Evolutionary conservation across 225 moss, liverwort and hornwort genomes (phyloP), one percentile per base, ranked within the genome.

Genomic region (Straminergon stramineum): DNA sequence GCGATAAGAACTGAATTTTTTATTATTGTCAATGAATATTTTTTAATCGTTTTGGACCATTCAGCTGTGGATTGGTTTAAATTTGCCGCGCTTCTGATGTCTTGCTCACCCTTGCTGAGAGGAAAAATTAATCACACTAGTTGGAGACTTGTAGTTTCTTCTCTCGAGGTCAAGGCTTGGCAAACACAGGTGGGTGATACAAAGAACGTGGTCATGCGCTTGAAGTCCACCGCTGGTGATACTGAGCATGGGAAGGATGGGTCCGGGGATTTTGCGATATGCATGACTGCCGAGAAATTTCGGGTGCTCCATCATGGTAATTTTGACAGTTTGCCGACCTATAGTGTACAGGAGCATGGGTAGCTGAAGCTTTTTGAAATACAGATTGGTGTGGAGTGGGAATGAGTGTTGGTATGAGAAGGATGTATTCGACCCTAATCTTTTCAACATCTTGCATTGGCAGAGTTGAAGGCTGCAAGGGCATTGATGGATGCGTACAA

Each of bases 401-500:
- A 74, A 32, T 66, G 70, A 73, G 34, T 80, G 79, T 79, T 45
- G 48, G 57, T 51, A 58, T 57, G 24, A 48, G 80, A 37, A 64
- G 57, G 70, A 71, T 82, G 16, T 68, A 53, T 65, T 45, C 2
- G 21, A 16, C 11, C 67, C 87, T 89, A 62, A 88, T 57, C 45
- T 77, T 66, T 35, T 45, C 19, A 32, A 41, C 71, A 69, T 41
- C 34, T 86, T 86, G 48, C 43, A 68, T 86, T 84, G 85, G 27
- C 95, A 98, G 98, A 98, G 76, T 88, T 98, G 92, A 98, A 96
- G 93, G 90, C 88, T 81, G 98, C 97, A 71, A 95, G 93, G 88
- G 91, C 94, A 13, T 87, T 96, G 67, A 96, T 96, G 95, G 96
- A 97, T 58, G 92, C 90, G 5, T 92, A 87, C 56, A 83, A 66